A percentile compares a stretch with the other conserved stretches of the same genome.
Conservation (phyloP, 2,329 filamentous ascomycete genomes). For the Colletotrichum liaoningense region DNA sequence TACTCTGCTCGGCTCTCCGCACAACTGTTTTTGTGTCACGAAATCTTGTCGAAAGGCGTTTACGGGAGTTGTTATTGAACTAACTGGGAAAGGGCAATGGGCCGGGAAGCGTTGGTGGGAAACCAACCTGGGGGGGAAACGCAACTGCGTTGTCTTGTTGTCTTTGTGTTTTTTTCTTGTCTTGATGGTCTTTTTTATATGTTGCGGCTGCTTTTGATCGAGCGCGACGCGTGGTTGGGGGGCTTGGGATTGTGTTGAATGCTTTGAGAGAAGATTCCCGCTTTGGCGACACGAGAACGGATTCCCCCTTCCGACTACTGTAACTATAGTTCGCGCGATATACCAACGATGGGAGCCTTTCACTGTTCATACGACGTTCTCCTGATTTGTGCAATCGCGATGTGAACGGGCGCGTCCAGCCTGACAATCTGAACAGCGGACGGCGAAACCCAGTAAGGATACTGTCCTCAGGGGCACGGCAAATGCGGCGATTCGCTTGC, state of each 20-base stretch:
- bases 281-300: background rate
- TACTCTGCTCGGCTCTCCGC: background rate
- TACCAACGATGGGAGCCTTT: conserved; percentile 30
- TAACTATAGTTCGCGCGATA: conserved; percentile 36
- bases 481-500: background rate
- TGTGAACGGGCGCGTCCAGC: too few relatives aligned
- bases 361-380: conserved; percentile 12
- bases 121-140: conserved; percentile 28
- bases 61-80: conserved; percentile 25
- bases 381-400: too few relatives aligned
- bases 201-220: background rate
- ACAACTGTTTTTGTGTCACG: conserved; percentile 28
- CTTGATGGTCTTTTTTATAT: background rate
- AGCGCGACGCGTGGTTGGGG: background rate
- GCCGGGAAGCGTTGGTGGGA: conserved; percentile 23
- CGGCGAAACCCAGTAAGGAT: too few relatives aligned
- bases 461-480: background rate
- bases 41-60: conserved; percentile 35
- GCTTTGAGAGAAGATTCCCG: background rate
- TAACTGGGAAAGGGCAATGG: conserved; percentile 28
- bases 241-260: background rate
- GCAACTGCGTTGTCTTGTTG: conserved; percentile 23
- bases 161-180: background rate
- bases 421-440: too few relatives aligned
- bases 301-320: conserved; percentile 14